phyloP scores from a whole-genome alignment of 768 basidiomycete species.

The Trametes punicea region DNA sequence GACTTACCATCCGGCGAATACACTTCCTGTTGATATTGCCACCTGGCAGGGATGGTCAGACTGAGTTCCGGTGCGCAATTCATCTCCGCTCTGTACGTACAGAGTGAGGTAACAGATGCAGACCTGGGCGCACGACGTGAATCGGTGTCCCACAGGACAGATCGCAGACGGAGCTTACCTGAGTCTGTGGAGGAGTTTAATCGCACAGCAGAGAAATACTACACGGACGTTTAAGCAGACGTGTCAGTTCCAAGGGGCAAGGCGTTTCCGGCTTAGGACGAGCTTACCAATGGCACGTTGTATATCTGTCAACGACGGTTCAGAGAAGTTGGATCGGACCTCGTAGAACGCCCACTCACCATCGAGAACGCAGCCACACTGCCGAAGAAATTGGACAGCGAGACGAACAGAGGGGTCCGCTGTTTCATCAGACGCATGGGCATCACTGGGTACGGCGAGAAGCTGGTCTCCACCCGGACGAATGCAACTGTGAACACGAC shows the following conservation, averaged over 20 bases:
- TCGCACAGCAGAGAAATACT: conserved; percentile 85
- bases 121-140: conserved; percentile 42
- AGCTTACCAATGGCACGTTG: conserved; percentile 73
- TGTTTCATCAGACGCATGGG: conserved; percentile 75
- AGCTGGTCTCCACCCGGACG: conserved; percentile 72
- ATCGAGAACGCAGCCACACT: conserved; percentile 80
- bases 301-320: conserved; percentile 52
- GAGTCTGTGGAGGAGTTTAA: conserved; percentile 64
- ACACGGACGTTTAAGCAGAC: conserved; percentile 9
- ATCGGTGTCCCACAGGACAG: not conserved
- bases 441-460: conserved; percentile 85
- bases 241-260: not conserved
- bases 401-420: conserved; percentile 79
- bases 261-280: not conserved
- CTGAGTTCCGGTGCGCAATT: not conserved
- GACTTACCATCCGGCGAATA: conserved; percentile 78
- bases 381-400: conserved; percentile 72
- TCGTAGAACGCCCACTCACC: conserved; percentile 37
- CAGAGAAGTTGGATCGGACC: not conserved
- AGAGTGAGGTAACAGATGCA: conserved; percentile 89
- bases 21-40: conserved; percentile 79
- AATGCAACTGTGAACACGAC: conserved; percentile 56
- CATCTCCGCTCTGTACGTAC: conserved; percentile 40
- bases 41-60: conserved; percentile 41
- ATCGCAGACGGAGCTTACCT: conserved; percentile 43